phyloP scores from a whole-genome alignment of 176 grass and related monocot genomes.

The Bolboschoenus planiculmis region DNA sequence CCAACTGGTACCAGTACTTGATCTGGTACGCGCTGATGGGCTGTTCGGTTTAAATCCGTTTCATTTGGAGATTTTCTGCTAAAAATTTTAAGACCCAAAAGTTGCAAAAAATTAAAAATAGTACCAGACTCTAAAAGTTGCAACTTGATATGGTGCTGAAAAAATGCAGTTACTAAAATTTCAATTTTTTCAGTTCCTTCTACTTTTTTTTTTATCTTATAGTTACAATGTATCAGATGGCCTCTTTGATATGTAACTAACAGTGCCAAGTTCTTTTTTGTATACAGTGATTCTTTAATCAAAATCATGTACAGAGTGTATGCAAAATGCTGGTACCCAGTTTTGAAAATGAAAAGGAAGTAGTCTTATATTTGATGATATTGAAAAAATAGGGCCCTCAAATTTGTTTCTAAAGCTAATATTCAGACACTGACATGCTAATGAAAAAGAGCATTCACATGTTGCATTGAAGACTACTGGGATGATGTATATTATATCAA shows the following conservation, averaged over 20 bases:
- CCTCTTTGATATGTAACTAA: not conserved
- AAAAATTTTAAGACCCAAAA: not conserved
- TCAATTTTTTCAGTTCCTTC: not conserved
- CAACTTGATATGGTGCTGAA: not conserved
- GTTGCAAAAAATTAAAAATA: not conserved
- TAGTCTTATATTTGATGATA: not conserved
- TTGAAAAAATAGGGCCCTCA: not conserved
- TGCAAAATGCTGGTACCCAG: not conserved
- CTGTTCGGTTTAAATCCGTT: not conserved
- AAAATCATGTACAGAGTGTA: not conserved
- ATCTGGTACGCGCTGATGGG: not conserved
- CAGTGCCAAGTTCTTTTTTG: not conserved
- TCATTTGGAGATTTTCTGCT: not conserved
- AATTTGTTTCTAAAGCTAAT: not conserved
- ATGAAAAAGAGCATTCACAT: not conserved
- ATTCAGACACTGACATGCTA: not conserved
- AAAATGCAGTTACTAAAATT: not conserved
- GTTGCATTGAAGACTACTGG: not conserved
- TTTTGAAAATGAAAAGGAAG: not conserved
- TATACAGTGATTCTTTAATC: not conserved
- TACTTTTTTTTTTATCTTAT: not conserved
- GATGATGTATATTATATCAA: not conserved
- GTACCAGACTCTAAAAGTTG: not conserved
- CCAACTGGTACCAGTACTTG: not conserved
- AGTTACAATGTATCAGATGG: not conserved